These are phyloP conservation scores for Mesembryanthemum crystallinum DNA, from an alignment of 148 eudicot genomes.

Conservation along the genomic window DNA sequence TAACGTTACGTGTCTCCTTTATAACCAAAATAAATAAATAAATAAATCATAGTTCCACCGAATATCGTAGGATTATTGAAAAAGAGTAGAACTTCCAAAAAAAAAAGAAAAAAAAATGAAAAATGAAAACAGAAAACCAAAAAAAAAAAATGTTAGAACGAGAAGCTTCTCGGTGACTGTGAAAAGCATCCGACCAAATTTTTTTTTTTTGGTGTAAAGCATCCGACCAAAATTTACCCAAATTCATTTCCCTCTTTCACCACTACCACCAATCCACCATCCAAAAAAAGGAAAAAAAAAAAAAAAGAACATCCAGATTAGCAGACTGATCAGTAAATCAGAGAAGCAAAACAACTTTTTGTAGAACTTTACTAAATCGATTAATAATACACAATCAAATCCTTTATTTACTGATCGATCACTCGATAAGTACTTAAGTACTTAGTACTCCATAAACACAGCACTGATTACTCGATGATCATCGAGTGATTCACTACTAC, in stretches of 20 bases:
- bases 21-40: background rate
- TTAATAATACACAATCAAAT: no score
- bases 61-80: no score
- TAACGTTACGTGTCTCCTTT: background rate
- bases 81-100: no score
- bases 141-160: background rate
- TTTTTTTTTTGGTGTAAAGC: constrained; percentile 15
- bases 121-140: background rate
- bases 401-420: no score
- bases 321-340: background rate
- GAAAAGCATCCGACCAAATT: constrained; percentile 12
- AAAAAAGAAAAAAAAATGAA: background rate
- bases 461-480: no score
- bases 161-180: constrained; percentile 14
- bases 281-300: no score
- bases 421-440: no score
- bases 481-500: no score
- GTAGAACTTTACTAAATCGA: background rate
- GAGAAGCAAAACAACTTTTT: background rate
- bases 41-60: background rate
- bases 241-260: background rate
- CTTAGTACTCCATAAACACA: no score
- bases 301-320: no score
- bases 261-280: background rate
- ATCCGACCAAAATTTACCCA: background rate